Conservation (phyloP, 1,284 basidiomycete species). For the Ceratorhiza oryzae-sativae region DNA sequence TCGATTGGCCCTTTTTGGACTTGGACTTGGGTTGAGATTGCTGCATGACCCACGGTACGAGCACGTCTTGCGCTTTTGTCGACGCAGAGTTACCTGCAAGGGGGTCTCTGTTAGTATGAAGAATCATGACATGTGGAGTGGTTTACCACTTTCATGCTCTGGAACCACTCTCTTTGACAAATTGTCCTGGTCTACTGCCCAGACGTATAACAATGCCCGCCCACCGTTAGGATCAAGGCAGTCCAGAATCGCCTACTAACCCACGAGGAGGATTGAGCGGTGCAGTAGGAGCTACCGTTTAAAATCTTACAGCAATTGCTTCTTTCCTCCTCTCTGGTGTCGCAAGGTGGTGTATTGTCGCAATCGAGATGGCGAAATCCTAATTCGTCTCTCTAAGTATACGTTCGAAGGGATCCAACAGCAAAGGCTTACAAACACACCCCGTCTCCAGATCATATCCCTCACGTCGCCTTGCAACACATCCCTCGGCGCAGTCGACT, state of each 20-base stretch:
- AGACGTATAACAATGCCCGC: constrained; percentile 93
- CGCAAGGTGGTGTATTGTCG: constrained; percentile 92
- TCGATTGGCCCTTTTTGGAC: constrained; percentile 48
- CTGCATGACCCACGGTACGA: constrained; percentile 73
- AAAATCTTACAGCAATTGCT: constrained; percentile 70
- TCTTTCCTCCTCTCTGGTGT: constrained; percentile 72
- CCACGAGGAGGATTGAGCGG: not conserved
- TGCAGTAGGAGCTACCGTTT: constrained; percentile 32
- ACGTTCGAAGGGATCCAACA: constrained; percentile 12
- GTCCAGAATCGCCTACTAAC: constrained; percentile 66
- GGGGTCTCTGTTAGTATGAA: not conserved
- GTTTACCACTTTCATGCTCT: constrained; percentile 29
- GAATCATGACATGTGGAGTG: not conserved
- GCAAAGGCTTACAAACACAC: constrained; percentile 74
- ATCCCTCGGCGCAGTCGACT: constrained; percentile 59
- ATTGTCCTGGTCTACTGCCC: constrained; percentile 94
- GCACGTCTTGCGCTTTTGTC: constrained; percentile 62
- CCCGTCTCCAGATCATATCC: constrained; percentile 71
- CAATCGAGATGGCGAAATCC: constrained; percentile 96
- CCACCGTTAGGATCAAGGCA: constrained; percentile 70
- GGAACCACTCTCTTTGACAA: constrained; percentile 76
- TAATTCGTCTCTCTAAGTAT: constrained; percentile 52
- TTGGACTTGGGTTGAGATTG: constrained; percentile 47
- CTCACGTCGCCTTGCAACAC: constrained; percentile 79
- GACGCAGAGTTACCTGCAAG: constrained; percentile 45